Evolutionary conservation across 805 yeast genomes (phyloP).

Genomic region (Lipomyces oligophaga): DNA sequence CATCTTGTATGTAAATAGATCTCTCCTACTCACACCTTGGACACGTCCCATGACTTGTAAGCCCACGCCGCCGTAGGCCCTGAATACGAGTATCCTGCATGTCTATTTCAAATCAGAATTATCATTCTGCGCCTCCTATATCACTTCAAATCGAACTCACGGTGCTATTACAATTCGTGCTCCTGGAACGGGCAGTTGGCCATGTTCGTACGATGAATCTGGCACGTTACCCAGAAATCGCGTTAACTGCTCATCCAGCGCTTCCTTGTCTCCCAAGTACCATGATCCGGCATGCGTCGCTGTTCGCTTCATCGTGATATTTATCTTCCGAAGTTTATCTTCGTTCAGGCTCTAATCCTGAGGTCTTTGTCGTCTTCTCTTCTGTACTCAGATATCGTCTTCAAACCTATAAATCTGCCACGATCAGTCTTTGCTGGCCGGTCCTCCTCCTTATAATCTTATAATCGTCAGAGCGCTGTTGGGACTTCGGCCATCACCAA

Average conservation of each 20-base stretch:
- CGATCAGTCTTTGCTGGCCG: neutral
- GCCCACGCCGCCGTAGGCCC: conserved; percentile 76
- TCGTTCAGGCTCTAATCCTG: too few species aligned
- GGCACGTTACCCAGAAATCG: conserved; percentile 43
- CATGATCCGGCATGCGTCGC: conserved; percentile 92
- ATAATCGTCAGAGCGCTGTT: too few species aligned
- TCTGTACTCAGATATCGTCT: too few species aligned
- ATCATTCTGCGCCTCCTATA: neutral
- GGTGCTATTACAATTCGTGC: conserved; percentile 59
- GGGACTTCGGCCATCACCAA: too few species aligned
- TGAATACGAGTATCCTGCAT: conserved; percentile 87
- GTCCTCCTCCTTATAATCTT: too few species aligned
- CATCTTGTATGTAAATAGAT: neutral
- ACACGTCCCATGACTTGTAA: conserved; percentile 64
- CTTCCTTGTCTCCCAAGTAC: conserved; percentile 54
- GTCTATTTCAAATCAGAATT: conserved; percentile 42
- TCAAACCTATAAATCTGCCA: too few species aligned
- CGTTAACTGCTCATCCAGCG: conserved; percentile 51
- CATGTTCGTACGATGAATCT: conserved; percentile 22
- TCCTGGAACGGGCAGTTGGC: conserved; percentile 36
- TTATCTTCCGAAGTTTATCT: too few species aligned
- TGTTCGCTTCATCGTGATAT: conserved; percentile 39
- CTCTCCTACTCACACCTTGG: conserved; percentile 38
- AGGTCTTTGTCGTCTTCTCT: too few species aligned
- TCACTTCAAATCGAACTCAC: conserved; percentile 31